Conservation (phyloP, 495 filamentous ascomycete genomes). For the Margaritispora aquatica region DNA sequence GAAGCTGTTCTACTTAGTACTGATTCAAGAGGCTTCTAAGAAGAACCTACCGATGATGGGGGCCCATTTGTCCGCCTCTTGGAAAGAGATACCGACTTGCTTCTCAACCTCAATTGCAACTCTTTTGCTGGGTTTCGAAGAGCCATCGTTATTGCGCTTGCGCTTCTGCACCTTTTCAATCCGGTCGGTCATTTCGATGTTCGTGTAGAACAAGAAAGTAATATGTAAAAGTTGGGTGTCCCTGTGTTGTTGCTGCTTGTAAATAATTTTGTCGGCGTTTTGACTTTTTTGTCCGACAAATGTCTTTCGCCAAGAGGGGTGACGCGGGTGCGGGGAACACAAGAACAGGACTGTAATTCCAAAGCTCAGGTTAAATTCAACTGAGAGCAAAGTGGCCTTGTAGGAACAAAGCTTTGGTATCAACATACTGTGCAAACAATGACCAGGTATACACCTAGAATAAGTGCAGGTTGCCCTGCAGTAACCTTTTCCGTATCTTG, state of each 20-base stretch:
- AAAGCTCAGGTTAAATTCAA: too few relatives aligned
- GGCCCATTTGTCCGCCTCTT: conserved; percentile 46
- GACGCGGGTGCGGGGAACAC: not conserved
- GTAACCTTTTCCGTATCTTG: too few relatives aligned
- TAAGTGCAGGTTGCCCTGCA: too few relatives aligned
- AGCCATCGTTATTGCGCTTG: conserved; percentile 53
- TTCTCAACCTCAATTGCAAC: conserved; percentile 43
- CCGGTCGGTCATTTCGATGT: conserved; percentile 33
- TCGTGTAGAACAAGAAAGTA: not conserved
- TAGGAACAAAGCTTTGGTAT: too few relatives aligned
- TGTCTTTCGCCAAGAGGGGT: not conserved
- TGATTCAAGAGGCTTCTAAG: conserved; percentile 11
- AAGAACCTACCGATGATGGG: conserved; percentile 56
- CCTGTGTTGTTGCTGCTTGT: not conserved
- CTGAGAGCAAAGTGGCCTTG: too few relatives aligned
- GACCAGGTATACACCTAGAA: too few relatives aligned
- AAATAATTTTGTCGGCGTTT: not conserved
- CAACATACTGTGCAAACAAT: too few relatives aligned
- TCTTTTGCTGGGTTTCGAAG: conserved; percentile 57
- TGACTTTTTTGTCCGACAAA: not conserved
- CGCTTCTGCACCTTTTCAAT: conserved; percentile 63
- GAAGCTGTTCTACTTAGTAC: conserved; percentile 53
- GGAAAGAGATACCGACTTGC: conserved; percentile 51
- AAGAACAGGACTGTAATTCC: not conserved
- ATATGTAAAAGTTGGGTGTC: not conserved